Evolutionary conservation across 2,329 filamentous ascomycete genomes (phyloP).

Genomic region (Penicillium sp.): DNA sequence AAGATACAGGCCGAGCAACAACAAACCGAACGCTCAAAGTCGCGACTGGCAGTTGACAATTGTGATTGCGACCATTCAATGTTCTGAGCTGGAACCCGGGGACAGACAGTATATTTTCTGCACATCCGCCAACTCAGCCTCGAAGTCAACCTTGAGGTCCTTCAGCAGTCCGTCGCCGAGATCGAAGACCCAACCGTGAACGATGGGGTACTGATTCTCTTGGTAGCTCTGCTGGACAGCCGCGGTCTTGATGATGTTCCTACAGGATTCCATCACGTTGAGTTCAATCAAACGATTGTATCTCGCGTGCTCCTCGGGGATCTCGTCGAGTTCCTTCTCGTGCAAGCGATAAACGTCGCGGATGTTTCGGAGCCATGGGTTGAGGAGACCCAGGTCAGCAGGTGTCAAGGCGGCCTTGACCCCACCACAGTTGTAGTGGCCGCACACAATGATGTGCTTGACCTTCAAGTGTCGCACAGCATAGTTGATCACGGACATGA

Average conservation of each 20-base stretch:
- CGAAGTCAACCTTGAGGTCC: conserved; percentile 64
- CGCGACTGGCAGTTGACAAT: not conserved
- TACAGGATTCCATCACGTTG: conserved; percentile 33
- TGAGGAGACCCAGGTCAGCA: conserved; percentile 67
- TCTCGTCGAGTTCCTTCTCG: conserved; percentile 63
- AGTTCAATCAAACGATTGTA: conserved; percentile 33
- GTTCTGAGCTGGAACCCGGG: not conserved
- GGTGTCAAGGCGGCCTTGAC: conserved; percentile 62
- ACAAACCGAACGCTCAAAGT: not conserved
- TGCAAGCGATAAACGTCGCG: conserved; percentile 72
- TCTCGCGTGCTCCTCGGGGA: conserved; percentile 20
- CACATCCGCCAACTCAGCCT: conserved; percentile 49
- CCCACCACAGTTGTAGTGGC: conserved; percentile 68
- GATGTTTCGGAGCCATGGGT: conserved; percentile 69
- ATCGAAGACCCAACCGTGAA: conserved; percentile 73
- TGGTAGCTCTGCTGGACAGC: conserved; percentile 61
- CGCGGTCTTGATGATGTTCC: conserved; percentile 47
- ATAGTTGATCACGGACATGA: conserved; percentile 36
- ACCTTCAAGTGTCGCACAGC: conserved; percentile 48
- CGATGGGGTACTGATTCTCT: conserved; percentile 64
- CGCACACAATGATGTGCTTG: conserved; percentile 69
- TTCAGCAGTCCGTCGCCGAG: conserved; percentile 66
- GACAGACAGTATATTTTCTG: conserved; percentile 23
- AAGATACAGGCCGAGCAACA: not conserved
- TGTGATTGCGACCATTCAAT: not conserved